Evolutionary conservation across 352 stramenopile genomes (phyloP), one percentile per base, ranked within the genome.

Genomic region (Hyaloperonospora brassicae): DNA sequence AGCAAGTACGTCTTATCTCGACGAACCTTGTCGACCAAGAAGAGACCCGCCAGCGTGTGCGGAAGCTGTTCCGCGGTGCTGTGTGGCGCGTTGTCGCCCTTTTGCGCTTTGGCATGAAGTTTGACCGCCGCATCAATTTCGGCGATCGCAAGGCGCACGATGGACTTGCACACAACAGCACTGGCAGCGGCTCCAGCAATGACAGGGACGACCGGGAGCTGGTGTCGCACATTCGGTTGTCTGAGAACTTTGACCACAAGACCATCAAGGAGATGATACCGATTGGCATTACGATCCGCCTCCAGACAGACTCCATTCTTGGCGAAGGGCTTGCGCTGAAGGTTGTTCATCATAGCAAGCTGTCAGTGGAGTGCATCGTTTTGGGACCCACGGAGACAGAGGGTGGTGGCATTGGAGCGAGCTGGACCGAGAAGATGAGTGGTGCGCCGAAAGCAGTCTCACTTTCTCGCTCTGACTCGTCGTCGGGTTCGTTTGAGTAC

Each of bases 261-360:
- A 89, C 79, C 7, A 94, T 94, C 59, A 94, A 94, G 52, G 82
- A 88, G 47, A 90, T 94, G 78, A 87, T 94, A 49, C 84, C 84
- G 2, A 89, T 79, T 21, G 84, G 84, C 13, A 92, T 94, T 44
- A 91, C 77, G 14, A 81, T 94, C 43, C 69, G 76, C 5, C 56
- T 94, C 6, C 72, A 90, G 54, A 83, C 82, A 21, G 79, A 92
- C 31, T 88, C 81, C 38, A 66, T 94, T 36, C 68, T 92, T 7
- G 81, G 84, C 12, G 74, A 92, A 52, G 76, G 75, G 0, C 58
- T 92, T 11, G 69, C 79, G 34, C 69, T 94, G 12, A 87, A 89
- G 52, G 84, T 94, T 44, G 66, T 94, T 7, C 71, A 72, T 34
- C 84, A 94, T 64, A 89, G 83, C 60, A 91, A 87, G 30, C 56